Percentiles rank a stretch among this genome's conserved stretches.
Conservation (phyloP, 768 basidiomycete species). For the Leccinum pellstonianum region DNA sequence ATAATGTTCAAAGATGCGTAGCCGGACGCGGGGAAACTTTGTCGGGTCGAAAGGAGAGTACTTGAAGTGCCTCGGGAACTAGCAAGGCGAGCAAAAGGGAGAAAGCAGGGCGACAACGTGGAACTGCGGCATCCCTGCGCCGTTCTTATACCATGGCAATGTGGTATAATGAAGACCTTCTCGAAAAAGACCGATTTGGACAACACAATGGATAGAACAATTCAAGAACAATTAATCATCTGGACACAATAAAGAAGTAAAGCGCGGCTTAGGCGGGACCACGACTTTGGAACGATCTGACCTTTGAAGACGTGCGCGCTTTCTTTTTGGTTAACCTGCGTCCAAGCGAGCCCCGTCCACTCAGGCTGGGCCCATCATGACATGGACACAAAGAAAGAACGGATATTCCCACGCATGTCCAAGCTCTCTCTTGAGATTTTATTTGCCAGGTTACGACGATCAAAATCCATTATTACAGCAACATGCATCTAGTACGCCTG, state of each 20-base stretch:
- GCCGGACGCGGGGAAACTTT: constrained; percentile 2
- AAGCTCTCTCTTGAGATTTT: no score
- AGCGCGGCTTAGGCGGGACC: background rate
- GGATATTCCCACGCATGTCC: background rate
- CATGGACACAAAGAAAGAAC: constrained; percentile 5
- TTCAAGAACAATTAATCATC: constrained; percentile 9
- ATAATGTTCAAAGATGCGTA: constrained; percentile 20
- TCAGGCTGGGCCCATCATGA: background rate
- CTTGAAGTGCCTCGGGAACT: constrained; percentile 14
- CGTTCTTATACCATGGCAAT: constrained; percentile 19
- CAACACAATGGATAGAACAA: constrained; percentile 24
- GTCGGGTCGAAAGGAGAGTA: constrained; percentile 1
- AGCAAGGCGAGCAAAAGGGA: constrained; percentile 9
- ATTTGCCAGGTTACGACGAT: no score
- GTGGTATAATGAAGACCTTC: background rate
- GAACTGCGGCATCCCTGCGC: background rate
- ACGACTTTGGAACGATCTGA: background rate
- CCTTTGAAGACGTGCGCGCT: background rate
- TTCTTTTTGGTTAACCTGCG: background rate
- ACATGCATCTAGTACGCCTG: no score
- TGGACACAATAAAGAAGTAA: constrained; percentile 12
- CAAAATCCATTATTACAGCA: no score
- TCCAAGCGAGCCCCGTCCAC: background rate
- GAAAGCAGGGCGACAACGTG: background rate
- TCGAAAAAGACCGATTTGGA: constrained; percentile 1